Base-by-base conservation (phyloP, 1,284 basidiomycete species). In the Porogramme epimiltina region DNA sequence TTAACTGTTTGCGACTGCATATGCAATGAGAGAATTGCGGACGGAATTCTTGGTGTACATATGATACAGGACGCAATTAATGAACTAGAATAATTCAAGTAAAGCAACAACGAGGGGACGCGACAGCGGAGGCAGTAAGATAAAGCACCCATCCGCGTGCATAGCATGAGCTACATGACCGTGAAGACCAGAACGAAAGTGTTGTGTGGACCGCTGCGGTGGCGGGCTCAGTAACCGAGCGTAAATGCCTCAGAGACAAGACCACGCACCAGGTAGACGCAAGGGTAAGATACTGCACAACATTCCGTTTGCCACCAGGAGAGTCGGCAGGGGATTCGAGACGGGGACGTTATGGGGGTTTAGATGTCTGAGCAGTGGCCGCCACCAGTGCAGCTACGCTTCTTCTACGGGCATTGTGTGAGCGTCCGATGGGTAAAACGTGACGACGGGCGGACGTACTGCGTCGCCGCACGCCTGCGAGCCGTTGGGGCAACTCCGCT, bases 81-180 rank as follows among this genome's bases (percentile, higher is more conserved):
- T 53, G 42, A 52, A 54, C 49, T 41, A 36, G 41, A 58, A 59
- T 59, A 59, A 55, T 42, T 53, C 51, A 59, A 47, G 51, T 42
- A 54, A 52, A 28, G 34, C 34, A 18, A 37, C 46, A 58, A 55
- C 2, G 57, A 59, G 51, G 20, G 54, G 49, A 59, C 49, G 51
- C 54, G 52, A 54, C 54, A 54, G 8, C 48, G 47, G 51, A 38
- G 39, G 25, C 11, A 20, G 42, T 33, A 51, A 11, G 38, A 42
- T 23, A 45, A 33, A 41, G 20, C 25, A 42, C 25, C 24, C 39
- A 42, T 31, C 45, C 54, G 51, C 41, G 49, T 26, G 47, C 50
- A 45, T 10, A 22, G 46, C 23, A 28, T 22, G 16, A 20, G 45
- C 42, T 47, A 50, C 44, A 46, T 31, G 26, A 45, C 49, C 44